Percentiles rank a stretch among this genome's conserved stretches.
These are phyloP conservation scores for Yamadazyma atlantica DNA, from an alignment of 1,139 yeast species.

Conservation along the genomic window DNA sequence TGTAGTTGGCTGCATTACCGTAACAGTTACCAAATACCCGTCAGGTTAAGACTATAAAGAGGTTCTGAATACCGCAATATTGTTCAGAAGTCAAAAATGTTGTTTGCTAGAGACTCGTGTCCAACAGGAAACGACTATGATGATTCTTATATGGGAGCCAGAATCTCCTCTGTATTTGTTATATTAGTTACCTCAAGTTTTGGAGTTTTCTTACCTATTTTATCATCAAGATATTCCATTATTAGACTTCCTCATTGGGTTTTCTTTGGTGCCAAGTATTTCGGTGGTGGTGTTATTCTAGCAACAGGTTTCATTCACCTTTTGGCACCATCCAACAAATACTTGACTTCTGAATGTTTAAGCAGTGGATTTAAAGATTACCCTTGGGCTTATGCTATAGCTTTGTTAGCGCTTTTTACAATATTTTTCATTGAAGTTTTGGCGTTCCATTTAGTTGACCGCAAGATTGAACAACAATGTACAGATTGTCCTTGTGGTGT, in stretches of 20 bases:
- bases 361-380: slow-evolving; percentile 29
- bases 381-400: slow-evolving; percentile 36
- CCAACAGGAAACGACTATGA: slow-evolving; percentile 19
- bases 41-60: no score
- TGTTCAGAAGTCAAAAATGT: no score
- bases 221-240: slow-evolving; percentile 21
- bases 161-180: slow-evolving; percentile 33
- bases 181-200: slow-evolving; percentile 29
- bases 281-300: slow-evolving; percentile 37
- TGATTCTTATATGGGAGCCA: slow-evolving; percentile 24
- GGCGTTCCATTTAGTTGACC: slow-evolving; percentile 18
- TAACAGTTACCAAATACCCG: no score
- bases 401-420: slow-evolving; percentile 30
- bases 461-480: not conserved
- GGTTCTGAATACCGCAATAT: no score
- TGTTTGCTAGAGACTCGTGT: slow-evolving; percentile 12
- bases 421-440: slow-evolving; percentile 32
- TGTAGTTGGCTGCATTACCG: not conserved
- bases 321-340: slow-evolving; percentile 27
- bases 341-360: slow-evolving; percentile 28
- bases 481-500: slow-evolving; percentile 10
- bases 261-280: slow-evolving; percentile 26
- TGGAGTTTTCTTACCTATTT: slow-evolving; percentile 32
- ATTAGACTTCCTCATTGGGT: slow-evolving; percentile 26
- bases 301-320: slow-evolving; percentile 38